phyloP scores from a whole-genome alignment of 2,329 filamentous ascomycete species.

The Aspergillus thermomutatus region DNA sequence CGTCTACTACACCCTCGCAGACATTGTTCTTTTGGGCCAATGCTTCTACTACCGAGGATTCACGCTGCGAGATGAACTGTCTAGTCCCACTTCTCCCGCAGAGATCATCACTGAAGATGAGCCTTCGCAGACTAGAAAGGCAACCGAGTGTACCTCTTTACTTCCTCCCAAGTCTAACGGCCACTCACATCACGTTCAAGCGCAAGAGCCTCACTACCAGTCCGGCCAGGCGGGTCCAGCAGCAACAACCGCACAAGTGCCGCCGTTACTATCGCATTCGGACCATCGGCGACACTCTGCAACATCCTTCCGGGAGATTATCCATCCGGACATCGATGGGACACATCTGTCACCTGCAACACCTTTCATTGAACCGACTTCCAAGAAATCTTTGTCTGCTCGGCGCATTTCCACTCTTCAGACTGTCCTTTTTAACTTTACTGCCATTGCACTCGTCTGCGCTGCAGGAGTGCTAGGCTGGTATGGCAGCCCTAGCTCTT shows the following conservation, averaged over 20 bases:
- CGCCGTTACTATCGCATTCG: conserved; percentile 7
- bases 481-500: conserved; percentile 62
- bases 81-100: conserved; percentile 12
- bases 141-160: conserved; percentile 31
- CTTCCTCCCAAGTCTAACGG: conserved; percentile 20
- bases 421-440: conserved; percentile 66
- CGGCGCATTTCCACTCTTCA: conserved; percentile 40
- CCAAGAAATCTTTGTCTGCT: conserved; percentile 23
- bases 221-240: conserved; percentile 1
- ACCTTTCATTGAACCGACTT: conserved; percentile 62
- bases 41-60: conserved; percentile 97
- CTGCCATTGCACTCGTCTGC: conserved; percentile 76
- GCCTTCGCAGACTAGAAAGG: conserved; percentile 10
- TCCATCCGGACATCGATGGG: conserved; percentile 55
- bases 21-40: conserved; percentile 81
- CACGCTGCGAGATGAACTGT: conserved; percentile 33
- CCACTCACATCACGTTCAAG: conserved; percentile 11
- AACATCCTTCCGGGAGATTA: conserved; percentile 44
- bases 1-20: conserved; percentile 87
- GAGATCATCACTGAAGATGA: conserved; percentile 15
- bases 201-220: not conserved
- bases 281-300: conserved; percentile 24
- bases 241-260: conserved; percentile 20
- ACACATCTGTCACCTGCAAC: conserved; percentile 77
- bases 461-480: conserved; percentile 80